Percentiles rank a stretch among this genome's conserved stretches.
phyloP scores from a whole-genome alignment of 2,329 filamentous ascomycete species.

The Ascochyta pisi region DNA sequence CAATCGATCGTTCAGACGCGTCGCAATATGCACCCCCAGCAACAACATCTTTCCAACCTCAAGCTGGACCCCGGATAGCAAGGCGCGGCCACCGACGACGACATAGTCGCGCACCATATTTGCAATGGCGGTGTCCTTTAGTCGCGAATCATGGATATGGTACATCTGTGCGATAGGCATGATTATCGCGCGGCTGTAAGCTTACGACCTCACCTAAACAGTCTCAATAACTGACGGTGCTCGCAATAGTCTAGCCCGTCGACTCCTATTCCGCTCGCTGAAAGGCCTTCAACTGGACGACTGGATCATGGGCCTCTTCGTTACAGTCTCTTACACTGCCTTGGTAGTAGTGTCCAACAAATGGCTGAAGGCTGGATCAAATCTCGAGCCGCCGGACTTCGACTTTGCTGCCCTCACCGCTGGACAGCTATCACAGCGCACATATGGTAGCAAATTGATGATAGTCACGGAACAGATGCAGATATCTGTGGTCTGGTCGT shows the following conservation, averaged over 20 bases:
- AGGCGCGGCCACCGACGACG: background rate
- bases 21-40: conserved; percentile 11
- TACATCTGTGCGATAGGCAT: conserved; percentile 52
- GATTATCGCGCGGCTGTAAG: conserved; percentile 52
- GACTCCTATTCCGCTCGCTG: conserved; percentile 55
- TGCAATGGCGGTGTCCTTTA: conserved; percentile 38
- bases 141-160: conserved; percentile 57
- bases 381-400: conserved; percentile 54
- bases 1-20: background rate
- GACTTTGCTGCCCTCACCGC: conserved; percentile 53
- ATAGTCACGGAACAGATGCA: conserved; percentile 62
- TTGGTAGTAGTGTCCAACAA: conserved; percentile 58
- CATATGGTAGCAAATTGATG: conserved; percentile 55
- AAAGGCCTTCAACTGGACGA: conserved; percentile 63
- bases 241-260: conserved; percentile 51
- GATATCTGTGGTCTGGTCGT: conserved; percentile 58
- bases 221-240: conserved; percentile 10
- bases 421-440: conserved; percentile 43
- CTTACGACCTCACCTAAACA: conserved; percentile 2
- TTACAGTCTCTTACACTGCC: conserved; percentile 57
- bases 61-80: conserved; percentile 6
- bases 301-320: conserved; percentile 61
- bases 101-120: background rate
- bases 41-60: background rate
- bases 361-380: conserved; percentile 50